Evolutionary conservation across 495 filamentous ascomycete species (phyloP), one percentile per base, ranked within the genome.

Genomic region (Penicillium riverlandense): DNA sequence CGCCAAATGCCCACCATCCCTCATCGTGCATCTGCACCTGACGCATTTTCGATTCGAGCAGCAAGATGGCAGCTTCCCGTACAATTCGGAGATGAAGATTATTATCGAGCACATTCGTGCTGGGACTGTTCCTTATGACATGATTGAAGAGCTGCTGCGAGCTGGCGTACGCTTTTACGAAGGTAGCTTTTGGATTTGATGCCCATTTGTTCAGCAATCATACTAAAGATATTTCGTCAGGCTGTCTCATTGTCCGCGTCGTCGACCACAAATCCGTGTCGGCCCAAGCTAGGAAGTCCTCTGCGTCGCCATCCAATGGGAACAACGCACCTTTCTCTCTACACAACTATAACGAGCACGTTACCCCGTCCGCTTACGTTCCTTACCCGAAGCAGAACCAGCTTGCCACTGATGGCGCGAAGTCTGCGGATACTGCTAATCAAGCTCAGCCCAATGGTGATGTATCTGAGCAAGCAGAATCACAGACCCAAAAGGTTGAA

Each of bases 31-130:
- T 64, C 68, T 99, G 1, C 82, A 96, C 57, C 77, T 80, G 4
- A 85, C 74, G 5, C 80, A 95, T 65, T 96, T 95, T 59, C 84
- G 88, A 38, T 95, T 99, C 62, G 92, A 97, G 50, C 80, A 89
- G 47, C 90, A 96, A 66, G 88, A 96, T 62, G 89, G 90, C 48
- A 86, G 83, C 58, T 95, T 95, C 51, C 70, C 77, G 1, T 96
- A 96, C 61, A 85, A 84, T 49, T 95, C 90, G 7, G 86, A 91
- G 37, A 95, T 97, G 88, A 80, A 76, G 53, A 64, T 86, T 44
- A 77, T 95, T 32, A 70, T 96, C 16, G 81, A 91, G 51, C 87
- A 95, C 62, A 54, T 97, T 28, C 75, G 69, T 48, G 63, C 65
- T 6, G 68, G 77, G 44, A 86, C 82, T 9, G 71, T 88, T 44